Conservation (phyloP, 164 flowering plant genomes). For the Tetrastigma voinierianum region DNA sequence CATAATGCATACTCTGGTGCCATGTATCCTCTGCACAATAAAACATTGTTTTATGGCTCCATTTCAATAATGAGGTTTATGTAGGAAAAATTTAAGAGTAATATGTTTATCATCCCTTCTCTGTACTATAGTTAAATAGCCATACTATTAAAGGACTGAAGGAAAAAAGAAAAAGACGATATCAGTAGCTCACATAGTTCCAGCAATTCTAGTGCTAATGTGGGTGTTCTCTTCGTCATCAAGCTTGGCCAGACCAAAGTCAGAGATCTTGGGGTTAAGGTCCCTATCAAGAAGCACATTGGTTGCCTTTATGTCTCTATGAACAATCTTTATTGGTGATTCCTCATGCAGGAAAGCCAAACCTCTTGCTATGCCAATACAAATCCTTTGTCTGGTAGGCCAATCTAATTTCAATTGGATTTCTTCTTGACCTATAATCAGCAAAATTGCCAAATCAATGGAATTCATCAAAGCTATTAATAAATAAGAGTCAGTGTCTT, state of each 20-base stretch:
- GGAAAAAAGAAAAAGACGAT: no score
- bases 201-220: constrained; percentile 9
- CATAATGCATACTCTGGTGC: constrained; percentile 10
- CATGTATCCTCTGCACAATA: constrained; percentile 10
- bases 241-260: constrained; percentile 29
- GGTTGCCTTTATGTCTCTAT: not conserved
- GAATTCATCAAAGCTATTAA: no score
- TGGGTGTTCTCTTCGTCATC: constrained; percentile 25
- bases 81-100: not conserved
- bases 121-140: not conserved
- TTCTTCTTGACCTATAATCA: constrained; percentile 2
- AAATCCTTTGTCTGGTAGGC: constrained; percentile 5
- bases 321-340: constrained; percentile 22
- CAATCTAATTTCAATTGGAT: constrained; percentile 19
- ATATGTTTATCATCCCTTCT: constrained; percentile 14
- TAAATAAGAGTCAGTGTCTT: no score
- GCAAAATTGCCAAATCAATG: not conserved
- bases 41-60: not conserved
- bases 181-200: constrained; percentile 22
- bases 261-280: constrained; percentile 25
- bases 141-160: no score
- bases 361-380: constrained; percentile 26
- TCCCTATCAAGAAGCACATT: constrained; percentile 24
- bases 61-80: not conserved
- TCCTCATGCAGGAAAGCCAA: constrained; percentile 27